Evolutionary conservation across 257 asterid species (phyloP), one percentile per base, ranked within the genome.

Genomic region (Echium plantagineum): DNA sequence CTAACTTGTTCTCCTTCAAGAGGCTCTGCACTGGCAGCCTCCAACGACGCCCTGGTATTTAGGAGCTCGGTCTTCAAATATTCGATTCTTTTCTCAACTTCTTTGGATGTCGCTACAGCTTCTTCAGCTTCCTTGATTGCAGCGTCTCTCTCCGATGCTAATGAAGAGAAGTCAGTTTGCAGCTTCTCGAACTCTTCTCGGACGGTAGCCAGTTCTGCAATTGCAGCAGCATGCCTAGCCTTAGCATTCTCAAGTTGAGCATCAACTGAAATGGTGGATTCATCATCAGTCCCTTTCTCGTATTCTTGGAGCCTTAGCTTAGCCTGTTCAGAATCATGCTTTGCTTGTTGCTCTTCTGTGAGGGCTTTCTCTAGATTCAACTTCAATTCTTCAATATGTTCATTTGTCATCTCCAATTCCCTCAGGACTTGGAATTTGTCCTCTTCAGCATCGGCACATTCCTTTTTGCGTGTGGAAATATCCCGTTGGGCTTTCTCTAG

Each of bases 241-340:
- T 69, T 80, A 18, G 97, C 95, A 4, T 89, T 96, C 85, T 94
- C 97, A 28, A 94, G 88, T 84, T 94, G 96, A 10, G 91, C 97
- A 84, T 78, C 89, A 71, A 96, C 96, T 1, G 99, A 97, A 66
- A 83, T 69, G 66, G 97, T 85, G 52, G 89, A 74, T 57, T 83
- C 99, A 35, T 85, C 89, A 2, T 94, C 84, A 46, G 89, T 83
- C 62, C 97, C 99, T 64, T 85, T 86, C 69, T 89, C 95, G 70
- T 86, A 74, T 80, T 94, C 99, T 74, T 86, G 96, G 18, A 85
- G 82, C 64, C 96, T 71, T 21, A 94, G 95, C 64, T 71, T 85
- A 49, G 97, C 95, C 18, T 89, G 95, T 59, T 94, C 97, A 8
- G 95, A 77, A 70, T 94, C 99, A 70, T 94, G 97, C 72, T 78